Base-by-base conservation (phyloP, 1,284 basidiomycete genomes). In the Lignosus rhinocerotis region DNA sequence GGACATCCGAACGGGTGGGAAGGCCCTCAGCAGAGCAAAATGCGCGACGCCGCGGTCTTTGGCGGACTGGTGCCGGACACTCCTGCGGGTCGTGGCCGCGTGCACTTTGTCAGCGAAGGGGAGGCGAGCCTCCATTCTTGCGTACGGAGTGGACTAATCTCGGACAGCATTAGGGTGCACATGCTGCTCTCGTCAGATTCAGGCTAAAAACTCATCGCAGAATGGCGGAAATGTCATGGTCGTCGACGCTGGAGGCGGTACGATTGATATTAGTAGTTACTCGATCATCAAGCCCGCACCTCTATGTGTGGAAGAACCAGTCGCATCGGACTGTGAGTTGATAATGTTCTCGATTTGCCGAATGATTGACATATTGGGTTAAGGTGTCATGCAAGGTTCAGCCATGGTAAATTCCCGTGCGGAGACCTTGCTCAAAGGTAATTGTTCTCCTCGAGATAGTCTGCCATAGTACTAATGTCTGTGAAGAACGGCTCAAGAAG, bases 241-340 rank as follows among this genome's bases (percentile, higher is more conserved):
- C 25, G 77, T 86, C 16, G 83, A 85, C 63, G 82, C 81, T 0
- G 83, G 83, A 3, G 82, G 83, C 44, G 83, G 83, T 0, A 85
- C 82, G 0, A 69, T 85, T 7, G 83, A 85, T 53, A 67, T 85
- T 45, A 82, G 80, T 61, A 75, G 81, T 8, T 84, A 84, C 61
- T 70, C 65, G 61, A 55, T 75, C 65, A 60, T 67, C 0, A 61
- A 65, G 0, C 55, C 59, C 11, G 19, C 59, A 1, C 58, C 69
- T 5, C 12, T 67, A 21, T 38, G 51, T 47, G 68, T 79, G 7
- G 73, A 80, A 51, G 79, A 81, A 58, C 69, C 73, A 14, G 70
- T 74, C 0, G 67, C 73, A 11, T 64, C 80, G 1, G 74, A 75
- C 55, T 81, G 79, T 80, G 60, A 67, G 78, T 66, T 4, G n/a